Base-by-base conservation (phyloP, 2,329 filamentous ascomycete genomes). In the Claviceps cyperi region DNA sequence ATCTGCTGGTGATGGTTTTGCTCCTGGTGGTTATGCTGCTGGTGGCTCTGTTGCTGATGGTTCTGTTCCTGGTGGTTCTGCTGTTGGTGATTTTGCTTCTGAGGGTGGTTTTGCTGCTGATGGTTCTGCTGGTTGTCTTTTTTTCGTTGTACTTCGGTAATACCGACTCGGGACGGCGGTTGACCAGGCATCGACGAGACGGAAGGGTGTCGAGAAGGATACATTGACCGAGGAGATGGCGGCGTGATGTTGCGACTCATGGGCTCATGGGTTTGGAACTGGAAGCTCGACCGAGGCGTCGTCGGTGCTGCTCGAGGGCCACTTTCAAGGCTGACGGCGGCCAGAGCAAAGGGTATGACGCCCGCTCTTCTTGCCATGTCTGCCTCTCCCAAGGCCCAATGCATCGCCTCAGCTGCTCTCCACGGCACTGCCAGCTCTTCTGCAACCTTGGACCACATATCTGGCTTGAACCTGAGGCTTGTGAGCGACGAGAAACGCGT, bases 361-460 rank as follows among this genome's bases (percentile, higher is more conserved):
- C 92, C 92, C 41, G 91, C 91, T 52, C 91, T 83, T 53, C 85
- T 80, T 46, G 90, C 90, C 88, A 98, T 97, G 59, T 97, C 92
- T 58, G 82, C 74, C 64, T 95, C 88, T 54, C 91, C 91, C 50
- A 98, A 75, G 62, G 94, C 86, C 91, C 92, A 98, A 68, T 97
- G 92, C 90, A 96, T 96, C 4, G 88, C 90, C 68, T 98, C 91
- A 46, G 87, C 91, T 17, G 92, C 89, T 60, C 92, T 79, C 91
- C 91, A 97, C 37, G 91, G 92, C 51, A 96, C 83, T 32, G 82
- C 83, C 83, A 98, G 91, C 67, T 97, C 91, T 64, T 92, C 88
- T 41, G 90, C 89, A 21, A 97, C 86, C 61, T 91, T 92, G 53
- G 86, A 82, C 91, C 91, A 98, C 88, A 97, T 97, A 63, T 97